A percentile compares a stretch with the other conserved stretches of the same genome.
These are phyloP conservation scores for Botrytis sinoallii DNA, from an alignment of 2,329 filamentous ascomycete species.

Conservation along the genomic window DNA sequence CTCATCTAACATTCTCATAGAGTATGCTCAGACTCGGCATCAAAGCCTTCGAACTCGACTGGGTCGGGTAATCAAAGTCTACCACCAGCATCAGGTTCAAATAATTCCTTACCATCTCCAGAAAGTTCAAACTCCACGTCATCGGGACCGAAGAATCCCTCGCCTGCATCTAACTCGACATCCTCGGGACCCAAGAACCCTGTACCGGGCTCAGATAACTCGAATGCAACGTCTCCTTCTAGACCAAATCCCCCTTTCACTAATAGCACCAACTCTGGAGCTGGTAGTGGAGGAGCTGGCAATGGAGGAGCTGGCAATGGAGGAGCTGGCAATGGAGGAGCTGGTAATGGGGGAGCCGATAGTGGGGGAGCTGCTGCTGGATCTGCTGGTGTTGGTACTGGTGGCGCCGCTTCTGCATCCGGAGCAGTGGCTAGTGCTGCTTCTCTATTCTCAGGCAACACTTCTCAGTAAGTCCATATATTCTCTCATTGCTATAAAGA, in stretches of 20 bases:
- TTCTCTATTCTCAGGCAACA: conserved; percentile 8
- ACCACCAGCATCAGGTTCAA: not conserved
- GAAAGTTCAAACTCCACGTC: not conserved
- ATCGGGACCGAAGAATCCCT: not conserved
- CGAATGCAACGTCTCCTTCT: conserved; percentile 4
- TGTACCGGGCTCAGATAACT: not conserved
- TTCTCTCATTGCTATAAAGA: not conserved
- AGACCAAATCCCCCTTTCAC: conserved; percentile 11
- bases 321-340: not conserved
- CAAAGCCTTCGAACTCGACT: not conserved
- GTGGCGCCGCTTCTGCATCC: conserved; percentile 1
- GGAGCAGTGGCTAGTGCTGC: conserved; percentile 14
- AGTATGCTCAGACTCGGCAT: not conserved
- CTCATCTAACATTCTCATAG: conserved; percentile 6
- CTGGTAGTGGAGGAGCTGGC: not conserved
- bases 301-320: not conserved
- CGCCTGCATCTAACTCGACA: not conserved
- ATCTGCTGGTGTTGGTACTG: not conserved
- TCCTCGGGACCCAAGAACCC: not conserved
- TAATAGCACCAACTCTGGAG: not conserved
- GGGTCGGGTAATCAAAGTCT: not conserved
- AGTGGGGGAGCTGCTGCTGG: not conserved
- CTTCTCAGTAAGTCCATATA: not conserved
- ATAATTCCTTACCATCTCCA: not conserved
- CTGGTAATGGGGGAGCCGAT: not conserved